Conservation (phyloP, 164 flowering plant species). For the Buxus sempervirens region DNA sequence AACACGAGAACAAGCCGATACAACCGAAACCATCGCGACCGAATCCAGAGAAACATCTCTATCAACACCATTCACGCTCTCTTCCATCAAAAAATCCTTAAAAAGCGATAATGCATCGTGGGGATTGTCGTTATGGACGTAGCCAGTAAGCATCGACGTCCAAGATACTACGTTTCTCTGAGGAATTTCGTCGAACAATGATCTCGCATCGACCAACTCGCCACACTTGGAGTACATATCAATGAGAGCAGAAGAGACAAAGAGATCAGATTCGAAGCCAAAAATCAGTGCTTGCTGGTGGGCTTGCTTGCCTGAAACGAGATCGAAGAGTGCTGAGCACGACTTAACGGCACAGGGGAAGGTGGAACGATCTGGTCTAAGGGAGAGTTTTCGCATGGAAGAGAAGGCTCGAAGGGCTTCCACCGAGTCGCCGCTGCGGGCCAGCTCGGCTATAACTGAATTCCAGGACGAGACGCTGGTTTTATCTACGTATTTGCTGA, state of each 20-base stretch:
- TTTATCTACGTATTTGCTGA: constrained; percentile 62
- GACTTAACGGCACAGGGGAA: constrained; percentile 83
- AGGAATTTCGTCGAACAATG: constrained; percentile 66
- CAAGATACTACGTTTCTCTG: constrained; percentile 66
- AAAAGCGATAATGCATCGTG: constrained; percentile 51
- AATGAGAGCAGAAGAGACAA: constrained; percentile 72
- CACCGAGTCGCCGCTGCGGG: constrained; percentile 62
- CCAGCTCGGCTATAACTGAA: constrained; percentile 70
- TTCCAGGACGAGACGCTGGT: constrained; percentile 68
- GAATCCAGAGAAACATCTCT: constrained; percentile 39
- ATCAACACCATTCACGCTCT: constrained; percentile 26
- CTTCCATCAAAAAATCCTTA: constrained; percentile 54
- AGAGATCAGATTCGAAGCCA: constrained; percentile 57
- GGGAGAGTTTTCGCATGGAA: constrained; percentile 54
- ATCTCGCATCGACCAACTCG: constrained; percentile 47
- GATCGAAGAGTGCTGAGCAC: constrained; percentile 56
- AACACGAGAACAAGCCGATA: constrained; percentile 65
- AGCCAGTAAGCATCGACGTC: constrained; percentile 77
- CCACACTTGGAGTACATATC: constrained; percentile 85
- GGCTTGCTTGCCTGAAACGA: constrained; percentile 53
- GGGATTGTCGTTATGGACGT: constrained; percentile 43
- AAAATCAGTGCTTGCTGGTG: constrained; percentile 75
- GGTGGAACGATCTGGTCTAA: constrained; percentile 56
- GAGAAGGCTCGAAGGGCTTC: constrained; percentile 76
- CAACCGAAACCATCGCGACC: constrained; percentile 48